Base-by-base conservation (phyloP, 305 asterid species). In the Rubia balearica region DNA sequence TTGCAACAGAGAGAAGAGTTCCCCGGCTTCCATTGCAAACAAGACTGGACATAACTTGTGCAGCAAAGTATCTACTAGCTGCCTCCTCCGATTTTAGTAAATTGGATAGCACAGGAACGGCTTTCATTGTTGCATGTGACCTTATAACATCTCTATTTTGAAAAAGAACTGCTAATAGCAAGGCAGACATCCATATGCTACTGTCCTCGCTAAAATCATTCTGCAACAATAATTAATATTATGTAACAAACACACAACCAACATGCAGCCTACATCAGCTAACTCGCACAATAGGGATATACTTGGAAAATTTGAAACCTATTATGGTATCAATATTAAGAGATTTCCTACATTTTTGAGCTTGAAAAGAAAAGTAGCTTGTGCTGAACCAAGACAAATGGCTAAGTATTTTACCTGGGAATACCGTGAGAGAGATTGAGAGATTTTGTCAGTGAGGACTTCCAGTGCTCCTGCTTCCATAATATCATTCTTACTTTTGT, bases 21-120 rank as follows among this genome's bases (percentile, higher is more conserved):
- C 99, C 99, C 84, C 99, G 83, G 96, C 96, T 95, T 66, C 99
- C 99, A 40, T 95, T 92, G 79, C 97, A 92, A 73, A 95, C 98
- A 75, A 95, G 98, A 83, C 97, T 95, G 61, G 92, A 86, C 74
- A 90, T 86, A 24, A 92, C 97, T 80, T 95, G 99, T 66, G 97
- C 98, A 61, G 99, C 96, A 82, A 95, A 92, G 80, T 95, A 95
- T 82, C 97, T 84, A 84, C 79, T 87, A 53, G 97, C 91, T 45
- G 88, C 82, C 78, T 92, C 99, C 77, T 92, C 99, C 51, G 96
- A 83, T 87, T 92, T 84, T 74, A 92, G 75, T 83, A 95, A 83
- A 85, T 77, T 95, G 67, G 96, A 90, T 40, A 95, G 90, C 74
- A 85, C 90, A 1, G 99, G 96, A 80, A 92, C 87, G 17, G 92